phyloP scores from a whole-genome alignment of 805 yeast genomes.

The Lipomyces orientalis region DNA sequence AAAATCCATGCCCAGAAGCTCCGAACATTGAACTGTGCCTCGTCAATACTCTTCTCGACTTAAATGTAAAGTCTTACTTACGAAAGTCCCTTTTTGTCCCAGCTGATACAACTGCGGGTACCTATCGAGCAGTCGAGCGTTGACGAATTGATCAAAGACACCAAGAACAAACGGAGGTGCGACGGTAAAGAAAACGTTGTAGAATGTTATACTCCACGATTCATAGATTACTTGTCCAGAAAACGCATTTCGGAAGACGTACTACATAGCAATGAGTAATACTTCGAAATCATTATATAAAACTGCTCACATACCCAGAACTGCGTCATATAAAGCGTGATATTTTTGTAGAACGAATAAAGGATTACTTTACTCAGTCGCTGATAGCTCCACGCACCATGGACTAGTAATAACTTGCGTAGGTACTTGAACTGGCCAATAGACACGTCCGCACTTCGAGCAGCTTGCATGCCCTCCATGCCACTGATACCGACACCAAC shows the following conservation, averaged over 20 bases:
- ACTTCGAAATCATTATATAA: background rate
- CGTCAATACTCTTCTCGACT: background rate
- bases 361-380: constrained; percentile 90
- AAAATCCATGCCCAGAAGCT: constrained; percentile 98
- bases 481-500: constrained; percentile 99
- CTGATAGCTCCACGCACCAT: constrained; percentile 98
- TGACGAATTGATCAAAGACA: constrained; percentile 93
- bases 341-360: constrained; percentile 94
- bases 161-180: constrained; percentile 96
- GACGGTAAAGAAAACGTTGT: constrained; percentile 92
- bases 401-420: constrained; percentile 83
- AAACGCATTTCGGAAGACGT: constrained; percentile 85
- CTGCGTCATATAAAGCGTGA: constrained; percentile 95
- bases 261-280: constrained; percentile 42
- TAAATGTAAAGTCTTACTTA: constrained; percentile 11
- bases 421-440: constrained; percentile 93
- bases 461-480: constrained; percentile 99
- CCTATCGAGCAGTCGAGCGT: constrained; percentile 83
- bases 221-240: constrained; percentile 96
- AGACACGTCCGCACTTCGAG: constrained; percentile 95
- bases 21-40: constrained; percentile 67
- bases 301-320: constrained; percentile 64
- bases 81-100: constrained; percentile 84
- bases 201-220: constrained; percentile 96
- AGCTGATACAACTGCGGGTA: constrained; percentile 92